Evolutionary conservation across 1,284 basidiomycete genomes (phyloP), one percentile per base, ranked within the genome.

Genomic region (Erythrobasidium hasegawianum): DNA sequence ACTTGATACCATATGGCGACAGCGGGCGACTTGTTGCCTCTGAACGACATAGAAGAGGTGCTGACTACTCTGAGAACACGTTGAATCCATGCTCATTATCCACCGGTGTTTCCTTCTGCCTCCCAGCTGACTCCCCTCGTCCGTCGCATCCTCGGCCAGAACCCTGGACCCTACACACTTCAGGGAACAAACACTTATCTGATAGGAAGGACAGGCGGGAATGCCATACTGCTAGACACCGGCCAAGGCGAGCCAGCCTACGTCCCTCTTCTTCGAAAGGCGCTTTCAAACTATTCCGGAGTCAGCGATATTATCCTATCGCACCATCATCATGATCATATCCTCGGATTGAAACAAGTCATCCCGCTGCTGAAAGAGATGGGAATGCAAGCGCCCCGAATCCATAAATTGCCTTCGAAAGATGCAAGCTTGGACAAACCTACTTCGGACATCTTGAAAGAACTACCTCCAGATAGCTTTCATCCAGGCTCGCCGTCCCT

Each of bases 121-220:
- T 26, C 13, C 14, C 70, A 78, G 78, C 74, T 79, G 60, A 75
- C 76, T 0, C 70, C 75, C 9, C 73, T 73, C 59, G 76, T 80
- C 49, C 78, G 79, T 10, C 78, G 81, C 27, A 75, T 82, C 57
- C 76, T 82, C 1, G 81, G 80, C 0, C 80, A 94, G 85, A 96
- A 96, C 74, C 91, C 59, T 11, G 33, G 91, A 2, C 86, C 88
- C 69, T 94, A 90, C 78, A 95, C 93, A 0, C 81, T 97, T 0
- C 90, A 95, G 81, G 91, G 91, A 18, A 97, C 94, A 1, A 97
- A 97, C 76, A 95, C 91, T 1, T 97, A 97, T 75, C 81, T 97
- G 68, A 76, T 97, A 54, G 27, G 41, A n/a, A 26, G 39, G 14
- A 38, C 45, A 24, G 27, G 38, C 43, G 88, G 88, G 38, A 64